phyloP scores from a whole-genome alignment of 768 basidiomycete species.

The Dioszegia aurantiaca region DNA sequence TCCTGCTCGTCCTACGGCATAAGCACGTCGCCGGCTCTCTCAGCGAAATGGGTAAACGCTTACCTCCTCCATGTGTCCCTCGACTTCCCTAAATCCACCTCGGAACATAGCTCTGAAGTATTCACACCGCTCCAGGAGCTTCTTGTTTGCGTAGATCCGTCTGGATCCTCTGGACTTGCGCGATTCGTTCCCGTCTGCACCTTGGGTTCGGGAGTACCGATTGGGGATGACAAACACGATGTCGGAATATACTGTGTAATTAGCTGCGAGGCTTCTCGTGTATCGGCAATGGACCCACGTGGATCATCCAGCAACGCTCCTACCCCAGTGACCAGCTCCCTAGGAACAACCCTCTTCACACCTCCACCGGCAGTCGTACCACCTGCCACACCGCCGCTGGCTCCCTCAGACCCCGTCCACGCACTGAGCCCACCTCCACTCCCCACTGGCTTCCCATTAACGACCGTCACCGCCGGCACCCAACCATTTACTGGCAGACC shows the following conservation, averaged over 20 bases:
- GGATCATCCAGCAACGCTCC: conserved; percentile 72
- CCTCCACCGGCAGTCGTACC: conserved; percentile 43
- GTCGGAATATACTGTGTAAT: conserved; percentile 67
- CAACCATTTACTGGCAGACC: conserved; percentile 51
- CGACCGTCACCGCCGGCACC: conserved; percentile 53
- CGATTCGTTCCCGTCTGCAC: conserved; percentile 21
- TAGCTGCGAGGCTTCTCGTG: background rate
- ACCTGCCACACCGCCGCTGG: conserved; percentile 45
- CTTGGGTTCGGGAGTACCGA: conserved; percentile 52
- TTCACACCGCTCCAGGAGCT: conserved; percentile 66
- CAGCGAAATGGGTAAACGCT: too few species aligned
- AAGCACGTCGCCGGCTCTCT: background rate
- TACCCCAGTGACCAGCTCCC: conserved; percentile 65
- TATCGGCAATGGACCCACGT: conserved; percentile 20
- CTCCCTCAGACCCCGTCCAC: conserved; percentile 43
- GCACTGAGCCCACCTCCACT: conserved; percentile 46
- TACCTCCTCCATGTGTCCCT: conserved; percentile 35
- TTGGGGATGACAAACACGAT: conserved; percentile 73
- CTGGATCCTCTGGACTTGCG: conserved; percentile 24
- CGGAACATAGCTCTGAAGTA: conserved; percentile 67
- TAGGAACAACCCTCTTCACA: conserved; percentile 59
- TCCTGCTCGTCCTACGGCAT: conserved; percentile 27
- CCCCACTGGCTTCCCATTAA: conserved; percentile 16
- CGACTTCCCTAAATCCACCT: conserved; percentile 42
- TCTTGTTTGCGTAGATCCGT: conserved; percentile 67